phyloP scores from a whole-genome alignment of 2,329 filamentous ascomycete species.

The Aspergillus sp. region DNA sequence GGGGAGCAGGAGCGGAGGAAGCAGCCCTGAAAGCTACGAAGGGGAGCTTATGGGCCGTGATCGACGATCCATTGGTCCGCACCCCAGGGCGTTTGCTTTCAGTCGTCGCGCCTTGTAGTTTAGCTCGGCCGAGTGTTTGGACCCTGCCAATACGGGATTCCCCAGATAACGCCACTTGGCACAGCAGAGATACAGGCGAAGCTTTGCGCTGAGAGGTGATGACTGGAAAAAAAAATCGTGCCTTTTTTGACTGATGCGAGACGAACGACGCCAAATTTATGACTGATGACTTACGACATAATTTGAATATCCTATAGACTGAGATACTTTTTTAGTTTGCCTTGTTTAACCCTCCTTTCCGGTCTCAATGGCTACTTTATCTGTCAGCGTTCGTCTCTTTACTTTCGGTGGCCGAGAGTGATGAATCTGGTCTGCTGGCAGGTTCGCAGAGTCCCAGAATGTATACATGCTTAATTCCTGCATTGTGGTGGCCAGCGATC shows the following conservation, averaged over 20 bases:
- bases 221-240: not conserved
- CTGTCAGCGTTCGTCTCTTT: not conserved
- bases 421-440: slow-evolving; percentile 9
- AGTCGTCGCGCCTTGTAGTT: slow-evolving; percentile 13
- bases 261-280: slow-evolving; percentile 11
- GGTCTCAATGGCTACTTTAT: not conserved
- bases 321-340: slow-evolving; percentile 9
- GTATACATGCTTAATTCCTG: slow-evolving; percentile 7
- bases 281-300: slow-evolving; percentile 30
- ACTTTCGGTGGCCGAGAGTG: not conserved
- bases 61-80: slow-evolving; percentile 19
- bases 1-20: slow-evolving; percentile 54
- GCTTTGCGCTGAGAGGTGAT: not conserved
- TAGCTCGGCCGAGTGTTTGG: not conserved
- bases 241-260: not conserved
- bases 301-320: slow-evolving; percentile 24
- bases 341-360: not conserved
- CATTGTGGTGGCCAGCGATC: slow-evolving; percentile 10
- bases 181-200: not conserved
- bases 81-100: slow-evolving; percentile 27
- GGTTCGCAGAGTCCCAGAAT: slow-evolving; percentile 7
- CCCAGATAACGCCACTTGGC: not conserved
- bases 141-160: not conserved
- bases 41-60: slow-evolving; percentile 23
- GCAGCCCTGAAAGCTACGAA: slow-evolving; percentile 49